Evolutionary conservation across 225 moss, liverwort and hornwort genomes (phyloP).

Genomic region (Physcomitrium patens): DNA sequence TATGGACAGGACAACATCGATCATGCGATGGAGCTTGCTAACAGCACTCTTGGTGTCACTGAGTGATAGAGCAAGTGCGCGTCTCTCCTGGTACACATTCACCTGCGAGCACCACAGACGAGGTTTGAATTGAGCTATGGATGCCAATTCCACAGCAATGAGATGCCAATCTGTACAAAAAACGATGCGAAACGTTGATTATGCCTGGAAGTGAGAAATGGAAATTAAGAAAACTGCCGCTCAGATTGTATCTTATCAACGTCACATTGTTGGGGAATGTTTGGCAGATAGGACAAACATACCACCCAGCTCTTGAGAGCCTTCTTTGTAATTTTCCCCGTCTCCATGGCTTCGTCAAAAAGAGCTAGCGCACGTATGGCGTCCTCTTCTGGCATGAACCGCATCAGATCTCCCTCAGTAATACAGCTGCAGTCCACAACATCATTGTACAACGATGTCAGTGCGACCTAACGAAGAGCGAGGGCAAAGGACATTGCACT

Average conservation of each 20-base stretch:
- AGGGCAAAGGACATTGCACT: background rate
- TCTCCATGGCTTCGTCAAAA: constrained; percentile 82
- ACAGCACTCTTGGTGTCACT: constrained; percentile 86
- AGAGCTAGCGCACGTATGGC: constrained; percentile 69
- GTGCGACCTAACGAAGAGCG: background rate
- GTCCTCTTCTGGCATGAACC: constrained; percentile 83
- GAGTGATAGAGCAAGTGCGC: constrained; percentile 68
- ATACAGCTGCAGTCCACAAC: constrained; percentile 53
- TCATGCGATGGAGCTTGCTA: constrained; percentile 64
- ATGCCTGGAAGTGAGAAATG: no score
- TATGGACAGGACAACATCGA: constrained; percentile 46
- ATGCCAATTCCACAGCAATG: background rate
- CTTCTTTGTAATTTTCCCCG: constrained; percentile 61
- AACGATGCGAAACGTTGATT: background rate
- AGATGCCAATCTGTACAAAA: background rate
- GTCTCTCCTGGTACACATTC: constrained; percentile 65
- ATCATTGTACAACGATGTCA: background rate
- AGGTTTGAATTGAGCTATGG: background rate
- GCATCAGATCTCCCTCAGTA: constrained; percentile 77
- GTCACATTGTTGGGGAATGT: background rate
- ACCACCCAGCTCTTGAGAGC: constrained; percentile 77
- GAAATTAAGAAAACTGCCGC: background rate
- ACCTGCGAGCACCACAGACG: constrained; percentile 34
- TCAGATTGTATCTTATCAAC: background rate
- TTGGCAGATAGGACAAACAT: constrained; percentile 18